Evolutionary conservation across 2,329 filamentous ascomycete species (phyloP).

Genomic region (Hortaea werneckii): DNA sequence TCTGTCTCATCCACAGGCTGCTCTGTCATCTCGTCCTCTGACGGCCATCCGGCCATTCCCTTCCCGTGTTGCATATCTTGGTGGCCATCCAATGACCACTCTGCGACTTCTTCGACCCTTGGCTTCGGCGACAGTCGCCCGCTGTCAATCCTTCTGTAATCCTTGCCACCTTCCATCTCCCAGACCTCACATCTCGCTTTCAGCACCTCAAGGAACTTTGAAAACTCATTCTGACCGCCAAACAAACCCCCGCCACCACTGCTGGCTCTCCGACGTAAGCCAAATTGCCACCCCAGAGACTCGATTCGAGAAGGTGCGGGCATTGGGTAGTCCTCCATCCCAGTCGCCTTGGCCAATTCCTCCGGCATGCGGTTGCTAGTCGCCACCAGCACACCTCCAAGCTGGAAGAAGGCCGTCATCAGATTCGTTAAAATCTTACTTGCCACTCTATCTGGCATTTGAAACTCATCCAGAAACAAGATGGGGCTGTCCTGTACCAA

Average conservation of each 20-base stretch:
- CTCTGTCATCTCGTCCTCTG: background rate
- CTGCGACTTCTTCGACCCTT: constrained; percentile 9
- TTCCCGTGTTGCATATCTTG: constrained; percentile 14
- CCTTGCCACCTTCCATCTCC: constrained; percentile 67
- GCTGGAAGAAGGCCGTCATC: constrained; percentile 69
- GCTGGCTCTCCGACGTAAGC: constrained; percentile 21
- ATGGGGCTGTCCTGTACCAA: constrained; percentile 66
- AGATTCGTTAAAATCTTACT: constrained; percentile 72
- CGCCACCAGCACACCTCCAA: constrained; percentile 69
- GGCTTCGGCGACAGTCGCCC: constrained; percentile 18
- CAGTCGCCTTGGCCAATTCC: constrained; percentile 64
- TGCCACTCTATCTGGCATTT: constrained; percentile 66
- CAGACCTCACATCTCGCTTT: constrained; percentile 72
- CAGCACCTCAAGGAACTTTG: constrained; percentile 63
- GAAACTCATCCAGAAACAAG: constrained; percentile 73
- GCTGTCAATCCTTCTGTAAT: constrained; percentile 54
- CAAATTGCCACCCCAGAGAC: constrained; percentile 32
- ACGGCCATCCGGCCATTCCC: constrained; percentile 12
- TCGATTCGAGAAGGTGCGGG: constrained; percentile 42
- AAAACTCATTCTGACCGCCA: constrained; percentile 60
- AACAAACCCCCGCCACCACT: constrained; percentile 40
- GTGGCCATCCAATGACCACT: constrained; percentile 17
- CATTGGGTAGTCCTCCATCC: constrained; percentile 51
- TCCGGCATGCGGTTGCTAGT: constrained; percentile 79
- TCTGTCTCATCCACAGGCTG: background rate